A percentile compares a stretch with the other conserved stretches of the same genome.
Evolutionary conservation across 768 basidiomycete species (phyloP).

Genomic region (Crepidotus variabilis): DNA sequence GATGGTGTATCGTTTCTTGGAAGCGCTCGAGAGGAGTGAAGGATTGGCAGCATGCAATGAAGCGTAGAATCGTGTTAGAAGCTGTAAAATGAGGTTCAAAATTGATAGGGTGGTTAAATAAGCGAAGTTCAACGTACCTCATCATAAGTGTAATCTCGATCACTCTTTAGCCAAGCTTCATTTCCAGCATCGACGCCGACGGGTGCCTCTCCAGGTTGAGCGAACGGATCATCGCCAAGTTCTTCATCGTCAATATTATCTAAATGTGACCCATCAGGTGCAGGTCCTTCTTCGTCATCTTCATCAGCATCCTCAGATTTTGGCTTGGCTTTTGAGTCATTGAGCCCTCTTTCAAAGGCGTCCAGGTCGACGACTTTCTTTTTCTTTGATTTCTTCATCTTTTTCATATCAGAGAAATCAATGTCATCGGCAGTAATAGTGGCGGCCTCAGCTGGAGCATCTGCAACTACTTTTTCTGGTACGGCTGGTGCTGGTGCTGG

Average conservation of each 20-base stretch:
- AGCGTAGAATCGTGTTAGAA: slow-evolving; percentile 88
- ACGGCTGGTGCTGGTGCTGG: slow-evolving; percentile 61
- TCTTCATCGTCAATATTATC: slow-evolving; percentile 77
- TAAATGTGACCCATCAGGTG: slow-evolving; percentile 55
- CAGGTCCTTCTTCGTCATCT: slow-evolving; percentile 51
- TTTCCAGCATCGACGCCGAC: slow-evolving; percentile 68
- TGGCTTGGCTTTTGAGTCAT: slow-evolving; percentile 62
- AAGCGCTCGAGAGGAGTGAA: slow-evolving; percentile 72
- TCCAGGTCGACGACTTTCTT: slow-evolving; percentile 93
- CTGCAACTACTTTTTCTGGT: slow-evolving; percentile 20
- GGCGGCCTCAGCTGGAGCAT: slow-evolving; percentile 29
- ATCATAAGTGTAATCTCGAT: slow-evolving; percentile 93
- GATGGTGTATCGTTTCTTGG: slow-evolving; percentile 94
- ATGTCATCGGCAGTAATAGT: slow-evolving; percentile 70
- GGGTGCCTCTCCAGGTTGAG: slow-evolving; percentile 48
- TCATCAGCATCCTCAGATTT: slow-evolving; percentile 46
- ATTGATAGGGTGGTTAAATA: neutral
- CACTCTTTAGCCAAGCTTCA: slow-evolving; percentile 88
- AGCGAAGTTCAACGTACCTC: slow-evolving; percentile 54
- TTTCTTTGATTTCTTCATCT: slow-evolving; percentile 85
- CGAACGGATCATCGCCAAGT: slow-evolving; percentile 87
- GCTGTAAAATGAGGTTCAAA: slow-evolving; percentile 38
- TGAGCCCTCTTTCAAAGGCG: slow-evolving; percentile 91
- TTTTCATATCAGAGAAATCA: slow-evolving; percentile 95
- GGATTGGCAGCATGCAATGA: slow-evolving; percentile 94